phyloP scores from a whole-genome alignment of 805 yeast species.

The Ogataea paradorogensis region DNA sequence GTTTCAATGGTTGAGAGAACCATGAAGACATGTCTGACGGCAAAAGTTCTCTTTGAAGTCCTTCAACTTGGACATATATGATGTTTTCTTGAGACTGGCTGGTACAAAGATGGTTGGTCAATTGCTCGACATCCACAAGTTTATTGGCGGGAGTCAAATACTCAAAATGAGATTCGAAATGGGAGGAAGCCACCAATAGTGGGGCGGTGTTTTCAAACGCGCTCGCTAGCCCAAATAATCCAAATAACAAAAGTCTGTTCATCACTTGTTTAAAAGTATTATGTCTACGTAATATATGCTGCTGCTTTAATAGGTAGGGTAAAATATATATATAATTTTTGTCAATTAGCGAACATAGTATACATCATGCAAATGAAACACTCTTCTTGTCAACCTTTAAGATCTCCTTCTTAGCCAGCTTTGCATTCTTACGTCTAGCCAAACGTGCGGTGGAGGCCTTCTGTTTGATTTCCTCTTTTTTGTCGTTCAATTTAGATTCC shows the following conservation, averaged over 20 bases:
- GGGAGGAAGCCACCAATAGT: slow-evolving; percentile 22
- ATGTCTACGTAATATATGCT: slow-evolving; percentile 8
- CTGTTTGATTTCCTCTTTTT: slow-evolving; percentile 71
- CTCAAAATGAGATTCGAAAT: slow-evolving; percentile 6
- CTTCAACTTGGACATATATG: slow-evolving; percentile 20
- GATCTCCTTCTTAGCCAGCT: slow-evolving; percentile 28
- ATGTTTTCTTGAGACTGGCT: slow-evolving; percentile 7
- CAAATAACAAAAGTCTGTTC: slow-evolving; percentile 8
- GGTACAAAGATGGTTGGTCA: slow-evolving; percentile 22
- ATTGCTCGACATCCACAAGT: slow-evolving; percentile 1
- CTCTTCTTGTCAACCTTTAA: slow-evolving; percentile 34
- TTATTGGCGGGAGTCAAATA: slow-evolving; percentile 19
- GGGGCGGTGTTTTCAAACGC: slow-evolving; percentile 36
- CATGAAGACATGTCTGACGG: slow-evolving; percentile 14
- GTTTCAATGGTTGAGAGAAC: slow-evolving; percentile 8
- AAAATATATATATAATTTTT: slow-evolving; percentile 1
- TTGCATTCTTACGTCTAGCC: slow-evolving; percentile 58
- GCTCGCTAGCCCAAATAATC: slow-evolving; percentile 8
- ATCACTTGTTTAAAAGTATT: slow-evolving; percentile 6
- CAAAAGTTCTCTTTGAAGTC: slow-evolving; percentile 20
- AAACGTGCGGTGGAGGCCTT: slow-evolving; percentile 70
- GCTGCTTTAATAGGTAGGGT: slow-evolving; percentile 11
- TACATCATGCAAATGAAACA: slow-evolving; percentile 47
- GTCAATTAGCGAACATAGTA: neutral
- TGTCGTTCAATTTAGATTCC: slow-evolving; percentile 64